phyloP scores from a whole-genome alignment of 495 filamentous ascomycete species.

The Hypoxylon intermedium region DNA sequence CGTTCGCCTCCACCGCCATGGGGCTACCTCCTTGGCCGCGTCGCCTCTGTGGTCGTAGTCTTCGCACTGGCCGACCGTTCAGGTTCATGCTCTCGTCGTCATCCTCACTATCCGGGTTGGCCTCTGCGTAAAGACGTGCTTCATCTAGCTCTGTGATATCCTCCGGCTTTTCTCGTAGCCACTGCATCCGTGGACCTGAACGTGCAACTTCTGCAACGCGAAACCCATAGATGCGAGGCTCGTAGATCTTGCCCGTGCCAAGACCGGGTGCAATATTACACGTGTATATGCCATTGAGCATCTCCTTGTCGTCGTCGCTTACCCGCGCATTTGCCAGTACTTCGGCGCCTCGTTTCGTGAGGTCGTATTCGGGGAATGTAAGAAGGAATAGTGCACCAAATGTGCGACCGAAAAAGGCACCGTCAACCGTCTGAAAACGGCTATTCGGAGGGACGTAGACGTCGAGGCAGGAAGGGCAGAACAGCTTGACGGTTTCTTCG shows the following conservation, averaged over 20 bases:
- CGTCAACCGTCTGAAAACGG: conserved; percentile 96
- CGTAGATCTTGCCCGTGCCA: conserved; percentile 83
- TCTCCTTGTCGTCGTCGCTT: conserved; percentile 53
- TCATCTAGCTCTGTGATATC: conserved; percentile 87
- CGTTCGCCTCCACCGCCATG: conserved; percentile 59
- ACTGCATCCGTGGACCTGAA: conserved; percentile 93
- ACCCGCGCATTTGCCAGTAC: conserved; percentile 46
- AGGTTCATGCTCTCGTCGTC: conserved; percentile 56
- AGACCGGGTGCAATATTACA: conserved; percentile 87
- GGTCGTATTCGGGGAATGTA: conserved; percentile 94
- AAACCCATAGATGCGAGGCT: conserved; percentile 96
- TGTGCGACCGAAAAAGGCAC: conserved; percentile 96
- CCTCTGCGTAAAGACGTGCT: conserved; percentile 62
- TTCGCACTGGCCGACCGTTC: conserved; percentile 46
- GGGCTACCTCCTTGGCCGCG: conserved; percentile 57
- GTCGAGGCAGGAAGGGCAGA: conserved; percentile 95
- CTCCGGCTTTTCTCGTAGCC: conserved; percentile 83
- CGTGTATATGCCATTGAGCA: conserved; percentile 84
- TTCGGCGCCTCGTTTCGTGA: conserved; percentile 63
- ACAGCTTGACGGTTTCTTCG: conserved; percentile 96
- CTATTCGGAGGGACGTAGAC: conserved; percentile 98
- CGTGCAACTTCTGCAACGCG: conserved; percentile 85
- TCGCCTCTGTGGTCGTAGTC: conserved; percentile 47
- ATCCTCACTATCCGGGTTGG: conserved; percentile 53
- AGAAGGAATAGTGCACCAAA: conserved; percentile 95